Evolutionary conservation across 2,329 filamentous ascomycete genomes (phyloP).

Genomic region (Eutypa lata): DNA sequence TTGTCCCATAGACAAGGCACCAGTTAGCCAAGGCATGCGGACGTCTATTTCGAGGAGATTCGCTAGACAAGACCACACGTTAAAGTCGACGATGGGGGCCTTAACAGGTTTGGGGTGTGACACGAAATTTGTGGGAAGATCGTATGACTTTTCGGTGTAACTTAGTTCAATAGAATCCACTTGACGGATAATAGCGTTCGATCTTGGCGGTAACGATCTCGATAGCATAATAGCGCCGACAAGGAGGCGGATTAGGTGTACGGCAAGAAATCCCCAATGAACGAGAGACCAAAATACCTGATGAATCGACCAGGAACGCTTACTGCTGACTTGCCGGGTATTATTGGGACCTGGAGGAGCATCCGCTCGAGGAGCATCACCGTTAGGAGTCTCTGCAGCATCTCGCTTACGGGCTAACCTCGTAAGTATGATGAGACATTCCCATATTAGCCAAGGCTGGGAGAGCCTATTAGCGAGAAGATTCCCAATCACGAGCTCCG

Average conservation of each 20-base stretch:
- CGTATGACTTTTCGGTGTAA: conserved; percentile 17
- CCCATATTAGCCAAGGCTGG: conserved; percentile 87
- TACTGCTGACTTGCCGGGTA: conserved; percentile 5
- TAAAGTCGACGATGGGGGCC: conserved; percentile 72
- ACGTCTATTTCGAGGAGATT: conserved; percentile 69
- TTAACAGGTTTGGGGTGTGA: conserved; percentile 29
- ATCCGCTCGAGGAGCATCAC: conserved; percentile 3
- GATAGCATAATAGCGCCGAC: conserved; percentile 63
- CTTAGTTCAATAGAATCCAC: conserved; percentile 23
- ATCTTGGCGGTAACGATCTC: conserved; percentile 61
- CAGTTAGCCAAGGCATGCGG: conserved; percentile 89
- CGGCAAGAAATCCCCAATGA: conserved; percentile 52
- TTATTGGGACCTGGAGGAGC: conserved; percentile 3
- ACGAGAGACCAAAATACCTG: conserved; percentile 54
- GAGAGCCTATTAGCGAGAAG: conserved; percentile 75
- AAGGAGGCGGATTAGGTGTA: conserved; percentile 64
- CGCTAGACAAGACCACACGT: conserved; percentile 70
- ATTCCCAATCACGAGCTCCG: conserved; percentile 85
- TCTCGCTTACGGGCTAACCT: conserved; percentile 32
- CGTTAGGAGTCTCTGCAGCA: conserved; percentile 9
- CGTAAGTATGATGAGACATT: conserved; percentile 72
- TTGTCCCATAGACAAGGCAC: conserved; percentile 71
- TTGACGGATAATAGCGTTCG: conserved; percentile 18
- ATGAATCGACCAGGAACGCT: conserved; percentile 37
- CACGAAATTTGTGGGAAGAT: conserved; percentile 14